Percentiles rank a stretch among this genome's conserved stretches.
Evolutionary conservation across 768 basidiomycete species (phyloP).

Genomic region (Mycena rosella): DNA sequence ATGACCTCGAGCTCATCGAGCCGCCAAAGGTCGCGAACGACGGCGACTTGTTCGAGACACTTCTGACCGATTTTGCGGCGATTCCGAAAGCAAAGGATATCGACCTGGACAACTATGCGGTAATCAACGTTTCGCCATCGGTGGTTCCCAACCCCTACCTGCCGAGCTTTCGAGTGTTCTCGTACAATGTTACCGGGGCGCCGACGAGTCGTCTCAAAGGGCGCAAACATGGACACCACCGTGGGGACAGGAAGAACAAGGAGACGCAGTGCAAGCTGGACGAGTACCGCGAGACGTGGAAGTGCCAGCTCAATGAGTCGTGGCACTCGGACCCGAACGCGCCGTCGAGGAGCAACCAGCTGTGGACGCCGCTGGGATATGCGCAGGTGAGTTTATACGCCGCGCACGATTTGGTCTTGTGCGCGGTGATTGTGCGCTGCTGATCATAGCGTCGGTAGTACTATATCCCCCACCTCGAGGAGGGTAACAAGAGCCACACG

Average conservation of each 20-base stretch:
- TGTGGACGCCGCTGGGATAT: slow-evolving; percentile 85
- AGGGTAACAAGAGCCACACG: slow-evolving; percentile 57
- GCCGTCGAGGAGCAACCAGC: slow-evolving; percentile 78
- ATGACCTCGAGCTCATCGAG: slow-evolving; percentile 62
- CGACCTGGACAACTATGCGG: slow-evolving; percentile 75
- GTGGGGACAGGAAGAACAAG: slow-evolving; percentile 57
- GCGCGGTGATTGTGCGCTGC: slow-evolving; percentile 18
- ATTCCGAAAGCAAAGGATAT: slow-evolving; percentile 68
- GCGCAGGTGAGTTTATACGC: slow-evolving; percentile 75
- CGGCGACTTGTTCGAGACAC: slow-evolving; percentile 63
- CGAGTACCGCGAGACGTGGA: slow-evolving; percentile 69
- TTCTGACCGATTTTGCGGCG: slow-evolving; percentile 74
- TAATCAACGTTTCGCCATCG: slow-evolving; percentile 84
- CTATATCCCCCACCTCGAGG: slow-evolving; percentile 70
- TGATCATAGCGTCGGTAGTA: slow-evolving; percentile 59
- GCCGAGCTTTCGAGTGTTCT: slow-evolving; percentile 83
- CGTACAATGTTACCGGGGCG: slow-evolving; percentile 77
- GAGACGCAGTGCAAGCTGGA: slow-evolving; percentile 61
- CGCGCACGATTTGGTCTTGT: no score
- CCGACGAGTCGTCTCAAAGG: slow-evolving; percentile 13
- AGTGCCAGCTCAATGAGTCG: slow-evolving; percentile 68
- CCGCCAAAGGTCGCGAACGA: slow-evolving; percentile 32
- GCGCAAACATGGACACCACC: slow-evolving; percentile 63
- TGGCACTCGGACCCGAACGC: slow-evolving; percentile 74
- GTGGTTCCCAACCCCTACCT: slow-evolving; percentile 91